phyloP scores from a whole-genome alignment of 176 grass and related monocot species.

The Triticum monococcum region DNA sequence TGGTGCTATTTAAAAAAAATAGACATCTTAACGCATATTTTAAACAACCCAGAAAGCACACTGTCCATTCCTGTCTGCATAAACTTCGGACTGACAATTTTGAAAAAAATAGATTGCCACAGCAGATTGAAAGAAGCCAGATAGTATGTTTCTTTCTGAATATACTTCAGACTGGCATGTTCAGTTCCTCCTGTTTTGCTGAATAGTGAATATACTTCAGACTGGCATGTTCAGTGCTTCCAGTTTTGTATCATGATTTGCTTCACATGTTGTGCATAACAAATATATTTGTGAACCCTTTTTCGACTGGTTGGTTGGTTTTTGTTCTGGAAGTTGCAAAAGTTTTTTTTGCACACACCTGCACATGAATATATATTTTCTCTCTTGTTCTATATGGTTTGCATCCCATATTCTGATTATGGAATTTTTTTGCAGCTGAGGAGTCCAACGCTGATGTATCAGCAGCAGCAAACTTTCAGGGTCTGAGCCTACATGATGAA shows the following conservation, averaged over 20 bases:
- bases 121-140: background rate
- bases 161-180: background rate
- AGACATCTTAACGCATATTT: background rate
- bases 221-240: background rate
- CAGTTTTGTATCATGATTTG: background rate
- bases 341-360: background rate
- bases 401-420: background rate
- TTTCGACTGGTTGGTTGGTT: background rate
- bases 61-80: background rate
- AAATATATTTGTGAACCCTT: slow-evolving; percentile 10
- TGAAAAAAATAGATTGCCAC: background rate
- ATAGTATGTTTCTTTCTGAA: background rate
- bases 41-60: background rate
- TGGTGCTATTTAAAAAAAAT: background rate
- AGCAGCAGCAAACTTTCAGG: slow-evolving; percentile 61
- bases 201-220: too few relatives aligned
- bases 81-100: background rate
- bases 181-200: too few relatives aligned
- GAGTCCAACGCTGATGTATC: slow-evolving; percentile 52
- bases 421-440: slow-evolving; percentile 47
- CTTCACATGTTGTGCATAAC: background rate
- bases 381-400: background rate
- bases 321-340: background rate
- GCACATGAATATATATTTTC: background rate
- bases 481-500: slow-evolving; percentile 69